phyloP scores from a whole-genome alignment of 2,329 filamentous ascomycete genomes.

The Magnaporthiopsis incrustans region DNA sequence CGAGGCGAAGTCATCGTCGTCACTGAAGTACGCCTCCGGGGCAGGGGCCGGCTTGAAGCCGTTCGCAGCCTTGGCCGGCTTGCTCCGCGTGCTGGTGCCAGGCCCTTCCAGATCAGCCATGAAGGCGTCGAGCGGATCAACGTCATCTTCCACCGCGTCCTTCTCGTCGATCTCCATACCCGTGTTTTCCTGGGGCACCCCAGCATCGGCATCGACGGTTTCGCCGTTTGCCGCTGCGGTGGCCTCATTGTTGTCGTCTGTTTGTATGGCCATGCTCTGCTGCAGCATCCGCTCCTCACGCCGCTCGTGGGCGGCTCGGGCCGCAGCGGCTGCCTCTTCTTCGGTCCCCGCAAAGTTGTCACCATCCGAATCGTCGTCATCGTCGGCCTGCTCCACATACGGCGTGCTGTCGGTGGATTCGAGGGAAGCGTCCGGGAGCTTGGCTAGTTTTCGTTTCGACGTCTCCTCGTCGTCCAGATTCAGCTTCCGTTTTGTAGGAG shows the following conservation, averaged over 20 bases:
- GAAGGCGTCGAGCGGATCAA: slow-evolving; percentile 94
- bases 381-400: slow-evolving; percentile 52
- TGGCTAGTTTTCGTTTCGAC: slow-evolving; percentile 80
- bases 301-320: slow-evolving; percentile 76
- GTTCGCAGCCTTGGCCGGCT: slow-evolving; percentile 25
- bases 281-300: slow-evolving; percentile 61
- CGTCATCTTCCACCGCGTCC: slow-evolving; percentile 54
- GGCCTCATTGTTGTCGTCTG: slow-evolving; percentile 16
- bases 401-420: slow-evolving; percentile 53
- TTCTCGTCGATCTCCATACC: slow-evolving; percentile 33
- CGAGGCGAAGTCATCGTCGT: slow-evolving; percentile 66
- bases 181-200: slow-evolving; percentile 62
- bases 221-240: slow-evolving; percentile 19
- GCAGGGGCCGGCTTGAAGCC: slow-evolving; percentile 37
- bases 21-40: slow-evolving; percentile 81
- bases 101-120: slow-evolving; percentile 66
- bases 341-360: slow-evolving; percentile 75
- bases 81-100: slow-evolving; percentile 29
- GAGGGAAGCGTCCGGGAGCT: slow-evolving; percentile 70
- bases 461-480: slow-evolving; percentile 85
- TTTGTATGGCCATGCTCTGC: slow-evolving; percentile 40
- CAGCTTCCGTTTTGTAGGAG: slow-evolving; percentile 63
- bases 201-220: slow-evolving; percentile 15
- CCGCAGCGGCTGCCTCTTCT: slow-evolving; percentile 79
- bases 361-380: slow-evolving; percentile 63